Percentiles rank a stretch among this genome's conserved stretches.
Conservation (phyloP, 2,329 filamentous ascomycete species). For the Drechslerella dactyloides region DNA sequence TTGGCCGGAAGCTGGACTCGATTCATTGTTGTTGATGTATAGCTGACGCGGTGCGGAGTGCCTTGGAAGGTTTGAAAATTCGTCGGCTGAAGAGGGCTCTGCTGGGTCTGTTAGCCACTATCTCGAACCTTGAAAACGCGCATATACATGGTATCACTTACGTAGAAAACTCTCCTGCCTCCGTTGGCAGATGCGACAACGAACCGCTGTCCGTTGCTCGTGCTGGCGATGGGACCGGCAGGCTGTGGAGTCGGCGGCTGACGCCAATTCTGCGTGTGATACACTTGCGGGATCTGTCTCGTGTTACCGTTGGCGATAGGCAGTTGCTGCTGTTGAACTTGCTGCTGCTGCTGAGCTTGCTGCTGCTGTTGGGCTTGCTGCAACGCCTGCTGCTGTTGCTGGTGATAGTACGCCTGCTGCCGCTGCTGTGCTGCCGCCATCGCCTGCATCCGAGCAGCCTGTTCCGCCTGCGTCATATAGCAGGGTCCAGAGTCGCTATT, state of each 20-base stretch:
- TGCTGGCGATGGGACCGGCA: conserved; percentile 40
- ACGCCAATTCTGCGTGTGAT: conserved; percentile 39
- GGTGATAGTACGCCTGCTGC: conserved; percentile 22
- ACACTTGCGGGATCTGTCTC: conserved; percentile 10
- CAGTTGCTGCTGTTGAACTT: conserved; percentile 4
- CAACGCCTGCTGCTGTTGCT: conserved; percentile 16
- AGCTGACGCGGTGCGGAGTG: conserved; percentile 38
- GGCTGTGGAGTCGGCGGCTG: conserved; percentile 34
- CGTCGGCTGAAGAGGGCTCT: conserved; percentile 43
- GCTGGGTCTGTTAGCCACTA: neutral
- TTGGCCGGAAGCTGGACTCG: conserved; percentile 10
- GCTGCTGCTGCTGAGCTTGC: conserved; percentile 4
- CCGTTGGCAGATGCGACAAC: conserved; percentile 41
- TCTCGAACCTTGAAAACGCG: neutral
- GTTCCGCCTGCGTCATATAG: conserved; percentile 41
- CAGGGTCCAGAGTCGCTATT: conserved; percentile 28
- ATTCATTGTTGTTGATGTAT: conserved; percentile 12
- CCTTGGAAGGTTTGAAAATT: conserved; percentile 32
- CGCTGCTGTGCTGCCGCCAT: conserved; percentile 20
- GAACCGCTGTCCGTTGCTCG: conserved; percentile 43
- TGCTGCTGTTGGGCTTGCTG: conserved; percentile 19
- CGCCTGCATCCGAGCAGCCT: conserved; percentile 17
- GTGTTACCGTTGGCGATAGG: conserved; percentile 1
- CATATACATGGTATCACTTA: conserved; percentile 9
- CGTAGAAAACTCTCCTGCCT: conserved; percentile 46